Conservation (phyloP, 768 basidiomycete genomes). For the Mycena alexandri region DNA sequence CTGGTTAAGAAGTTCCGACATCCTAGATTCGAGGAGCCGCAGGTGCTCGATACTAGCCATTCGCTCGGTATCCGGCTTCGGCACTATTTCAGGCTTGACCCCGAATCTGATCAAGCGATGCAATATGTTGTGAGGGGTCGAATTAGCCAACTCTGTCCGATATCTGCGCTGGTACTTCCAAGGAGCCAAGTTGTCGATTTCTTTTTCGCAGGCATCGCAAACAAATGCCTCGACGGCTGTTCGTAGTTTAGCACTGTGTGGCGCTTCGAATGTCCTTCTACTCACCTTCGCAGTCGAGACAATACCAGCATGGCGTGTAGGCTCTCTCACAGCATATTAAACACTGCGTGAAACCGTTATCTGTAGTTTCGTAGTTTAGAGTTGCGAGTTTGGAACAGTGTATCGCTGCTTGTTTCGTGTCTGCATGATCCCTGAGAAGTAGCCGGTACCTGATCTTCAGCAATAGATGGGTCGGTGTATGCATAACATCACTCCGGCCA, state of each 20-base stretch:
- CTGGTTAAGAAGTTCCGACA: background rate
- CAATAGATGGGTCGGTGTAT: background rate
- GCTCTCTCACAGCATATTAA: background rate
- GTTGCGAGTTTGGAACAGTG: background rate
- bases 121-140: slow-evolving; percentile 3
- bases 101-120: slow-evolving; percentile 13
- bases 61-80: background rate
- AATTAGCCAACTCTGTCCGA: background rate
- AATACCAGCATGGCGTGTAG: slow-evolving; percentile 14
- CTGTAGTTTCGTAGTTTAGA: background rate
- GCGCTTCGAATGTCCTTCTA: too few species aligned
- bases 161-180: slow-evolving; percentile 12
- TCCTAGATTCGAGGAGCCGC: background rate
- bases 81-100: too few species aligned
- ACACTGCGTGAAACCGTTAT: background rate
- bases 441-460: slow-evolving; percentile 5
- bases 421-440: slow-evolving; percentile 1
- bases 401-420: background rate
- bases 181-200: slow-evolving; percentile 3
- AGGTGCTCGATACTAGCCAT: background rate
- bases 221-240: slow-evolving; percentile 13
- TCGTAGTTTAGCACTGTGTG: background rate
- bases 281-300: slow-evolving; percentile 8
- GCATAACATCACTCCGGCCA: background rate
- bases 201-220: slow-evolving; percentile 4